Evolutionary conservation across 441 rosid species (phyloP).

Genomic region (Breynia disticha): DNA sequence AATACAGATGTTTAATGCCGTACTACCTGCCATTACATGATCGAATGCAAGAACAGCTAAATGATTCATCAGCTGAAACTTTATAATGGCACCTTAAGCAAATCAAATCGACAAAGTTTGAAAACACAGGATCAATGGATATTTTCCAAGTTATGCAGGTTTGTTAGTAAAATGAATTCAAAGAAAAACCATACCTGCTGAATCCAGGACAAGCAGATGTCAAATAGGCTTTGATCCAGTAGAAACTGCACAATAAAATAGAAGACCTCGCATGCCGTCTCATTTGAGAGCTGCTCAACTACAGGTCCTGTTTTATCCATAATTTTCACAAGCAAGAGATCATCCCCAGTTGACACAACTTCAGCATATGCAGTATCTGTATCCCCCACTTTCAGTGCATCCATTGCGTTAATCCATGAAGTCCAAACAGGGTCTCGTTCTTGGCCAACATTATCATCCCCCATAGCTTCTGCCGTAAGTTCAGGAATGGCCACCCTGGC

Average conservation of each 20-base stretch:
- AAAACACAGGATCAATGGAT: no score
- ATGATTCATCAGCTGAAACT: not conserved
- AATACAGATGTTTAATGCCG: no score
- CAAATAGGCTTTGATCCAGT: slow-evolving; percentile 65
- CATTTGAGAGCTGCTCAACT: slow-evolving; percentile 76
- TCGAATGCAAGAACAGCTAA: no score
- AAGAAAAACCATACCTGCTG: slow-evolving; percentile 53
- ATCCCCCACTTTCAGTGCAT: slow-evolving; percentile 83
- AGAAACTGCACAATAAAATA: slow-evolving; percentile 72
- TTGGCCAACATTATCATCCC: slow-evolving; percentile 57
- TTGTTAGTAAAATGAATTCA: no score
- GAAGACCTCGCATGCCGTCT: slow-evolving; percentile 64
- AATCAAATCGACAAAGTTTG: no score
- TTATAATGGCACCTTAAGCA: no score
- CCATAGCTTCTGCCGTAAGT: slow-evolving; percentile 72
- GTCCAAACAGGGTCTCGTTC: slow-evolving; percentile 79
- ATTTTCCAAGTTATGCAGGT: not conserved
- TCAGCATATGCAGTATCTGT: slow-evolving; percentile 83
- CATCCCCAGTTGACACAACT: slow-evolving; percentile 69
- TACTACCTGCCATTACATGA: no score
- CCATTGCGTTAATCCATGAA: slow-evolving; percentile 93
- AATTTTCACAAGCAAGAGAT: slow-evolving; percentile 81
- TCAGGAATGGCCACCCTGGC: slow-evolving; percentile 67
- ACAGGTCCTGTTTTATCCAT: slow-evolving; percentile 93
- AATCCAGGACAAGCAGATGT: slow-evolving; percentile 85